phyloP scores from a whole-genome alignment of 2,329 filamentous ascomycete genomes.

The Penicillium hordei region DNA sequence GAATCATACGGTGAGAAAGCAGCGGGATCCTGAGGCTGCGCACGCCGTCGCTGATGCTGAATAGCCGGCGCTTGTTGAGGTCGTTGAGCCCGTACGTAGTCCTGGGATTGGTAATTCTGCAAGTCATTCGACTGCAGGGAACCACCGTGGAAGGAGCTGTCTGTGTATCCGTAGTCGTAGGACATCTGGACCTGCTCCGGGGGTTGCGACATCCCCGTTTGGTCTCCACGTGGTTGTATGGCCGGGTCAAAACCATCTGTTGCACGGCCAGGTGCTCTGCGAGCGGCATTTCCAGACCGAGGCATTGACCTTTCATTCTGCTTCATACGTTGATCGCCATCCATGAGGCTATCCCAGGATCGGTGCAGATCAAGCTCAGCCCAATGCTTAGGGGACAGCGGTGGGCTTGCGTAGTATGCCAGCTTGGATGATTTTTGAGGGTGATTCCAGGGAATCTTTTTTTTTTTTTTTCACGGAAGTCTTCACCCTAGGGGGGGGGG shows the following conservation, averaged over 20 bases:
- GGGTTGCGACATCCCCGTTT: slow-evolving; percentile 36
- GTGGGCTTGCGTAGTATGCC: slow-evolving; percentile 63
- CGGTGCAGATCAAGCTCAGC: slow-evolving; percentile 57
- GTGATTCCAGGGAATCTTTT: not conserved
- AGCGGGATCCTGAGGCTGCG: slow-evolving; percentile 35
- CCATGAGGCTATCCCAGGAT: slow-evolving; percentile 64
- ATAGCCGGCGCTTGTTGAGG: slow-evolving; percentile 37
- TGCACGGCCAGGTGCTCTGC: slow-evolving; percentile 52
- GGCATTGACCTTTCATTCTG: slow-evolving; percentile 67
- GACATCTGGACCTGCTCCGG: slow-evolving; percentile 38
- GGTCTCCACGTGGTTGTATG: slow-evolving; percentile 38
- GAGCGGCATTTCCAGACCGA: slow-evolving; percentile 45
- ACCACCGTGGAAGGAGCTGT: slow-evolving; percentile 51
- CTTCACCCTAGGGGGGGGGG: not conserved
- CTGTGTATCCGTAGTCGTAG: slow-evolving; percentile 55
- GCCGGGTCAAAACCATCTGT: slow-evolving; percentile 43
- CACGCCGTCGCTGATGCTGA: slow-evolving; percentile 49
- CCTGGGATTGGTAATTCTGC: slow-evolving; percentile 59
- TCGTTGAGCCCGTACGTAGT: slow-evolving; percentile 55
- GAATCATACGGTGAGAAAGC: slow-evolving; percentile 50
- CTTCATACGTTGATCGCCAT: slow-evolving; percentile 73
- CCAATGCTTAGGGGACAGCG: slow-evolving; percentile 66
- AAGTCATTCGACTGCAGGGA: slow-evolving; percentile 56
- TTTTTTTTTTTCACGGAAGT: not conserved
- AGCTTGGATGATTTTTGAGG: slow-evolving; percentile 52